phyloP scores from a whole-genome alignment of 352 stramenopile genomes.

The Globisporangium nunn region DNA sequence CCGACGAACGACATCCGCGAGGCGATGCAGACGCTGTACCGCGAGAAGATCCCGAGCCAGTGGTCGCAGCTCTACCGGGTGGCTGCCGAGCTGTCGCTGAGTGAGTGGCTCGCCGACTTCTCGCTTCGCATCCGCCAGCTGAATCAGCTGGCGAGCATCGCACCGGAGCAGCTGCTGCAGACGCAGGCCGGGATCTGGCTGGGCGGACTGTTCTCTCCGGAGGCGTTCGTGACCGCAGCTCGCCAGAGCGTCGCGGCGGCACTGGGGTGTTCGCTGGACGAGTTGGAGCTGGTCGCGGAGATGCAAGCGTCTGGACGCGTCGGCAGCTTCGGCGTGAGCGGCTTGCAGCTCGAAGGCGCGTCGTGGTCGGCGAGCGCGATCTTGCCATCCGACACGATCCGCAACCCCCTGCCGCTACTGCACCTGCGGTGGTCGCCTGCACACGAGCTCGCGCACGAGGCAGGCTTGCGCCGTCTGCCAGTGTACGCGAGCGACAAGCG shows the following conservation, averaged over 20 bases:
- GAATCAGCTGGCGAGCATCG: conserved; percentile 31
- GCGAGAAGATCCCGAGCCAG: conserved; percentile 54
- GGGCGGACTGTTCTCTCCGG: conserved; percentile 89
- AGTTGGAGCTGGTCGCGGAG: conserved; percentile 76
- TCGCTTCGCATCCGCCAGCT: conserved; percentile 66
- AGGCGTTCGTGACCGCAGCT: conserved; percentile 90
- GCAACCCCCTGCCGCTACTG: conserved; percentile 53
- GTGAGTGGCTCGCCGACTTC: conserved; percentile 85
- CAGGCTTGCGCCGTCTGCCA: conserved; percentile 45
- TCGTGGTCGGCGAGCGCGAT: conserved; percentile 64
- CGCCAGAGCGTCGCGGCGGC: conserved; percentile 83
- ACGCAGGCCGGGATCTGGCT: conserved; percentile 70
- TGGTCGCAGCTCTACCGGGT: conserved; percentile 60
- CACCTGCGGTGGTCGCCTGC: conserved; percentile 64
- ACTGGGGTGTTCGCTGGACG: conserved; percentile 82
- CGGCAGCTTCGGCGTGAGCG: conserved; percentile 54
- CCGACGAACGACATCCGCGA: conserved; percentile 84
- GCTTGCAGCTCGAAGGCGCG: conserved; percentile 82
- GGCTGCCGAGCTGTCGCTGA: conserved; percentile 47
- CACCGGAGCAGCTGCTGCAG: conserved; percentile 31
- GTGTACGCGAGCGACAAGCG: conserved; percentile 82
- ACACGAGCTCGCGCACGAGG: conserved; percentile 18
- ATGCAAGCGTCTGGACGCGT: conserved; percentile 29
- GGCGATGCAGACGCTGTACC: conserved; percentile 69
- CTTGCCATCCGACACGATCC: conserved; percentile 66